Evolutionary conservation across 768 basidiomycete species (phyloP).

Genomic region (Pisolithus sp.): DNA sequence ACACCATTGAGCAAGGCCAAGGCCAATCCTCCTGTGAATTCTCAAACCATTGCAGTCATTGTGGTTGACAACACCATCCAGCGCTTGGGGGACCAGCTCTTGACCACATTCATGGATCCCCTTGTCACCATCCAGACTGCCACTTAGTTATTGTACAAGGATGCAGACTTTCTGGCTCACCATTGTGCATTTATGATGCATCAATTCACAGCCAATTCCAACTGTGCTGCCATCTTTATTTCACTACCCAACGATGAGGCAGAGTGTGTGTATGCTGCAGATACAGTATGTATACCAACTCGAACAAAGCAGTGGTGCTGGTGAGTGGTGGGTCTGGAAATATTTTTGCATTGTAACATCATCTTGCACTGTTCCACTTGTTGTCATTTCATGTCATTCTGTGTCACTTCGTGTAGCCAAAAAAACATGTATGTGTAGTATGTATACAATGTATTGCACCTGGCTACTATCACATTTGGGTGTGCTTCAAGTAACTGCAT

Average conservation of each 20-base stretch:
- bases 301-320: no score
- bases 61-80: neutral
- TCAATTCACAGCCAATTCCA: neutral
- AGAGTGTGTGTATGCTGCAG: no score
- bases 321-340: no score
- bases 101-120: neutral
- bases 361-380: no score
- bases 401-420: no score
- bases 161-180: neutral
- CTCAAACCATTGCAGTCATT: neutral
- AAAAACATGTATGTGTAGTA: no score
- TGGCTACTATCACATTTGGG: no score
- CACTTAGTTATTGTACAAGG: neutral
- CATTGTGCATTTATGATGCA: neutral
- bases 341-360: no score
- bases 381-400: no score
- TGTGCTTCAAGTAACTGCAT: no score
- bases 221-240: neutral
- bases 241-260: neutral
- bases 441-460: no score
- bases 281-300: no score
- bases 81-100: neutral
- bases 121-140: neutral
- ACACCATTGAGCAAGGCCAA: neutral
- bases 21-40: neutral